These are phyloP conservation scores for Parmales sp. DNA, from an alignment of 108 stramenopile species.

Conservation along the genomic window DNA sequence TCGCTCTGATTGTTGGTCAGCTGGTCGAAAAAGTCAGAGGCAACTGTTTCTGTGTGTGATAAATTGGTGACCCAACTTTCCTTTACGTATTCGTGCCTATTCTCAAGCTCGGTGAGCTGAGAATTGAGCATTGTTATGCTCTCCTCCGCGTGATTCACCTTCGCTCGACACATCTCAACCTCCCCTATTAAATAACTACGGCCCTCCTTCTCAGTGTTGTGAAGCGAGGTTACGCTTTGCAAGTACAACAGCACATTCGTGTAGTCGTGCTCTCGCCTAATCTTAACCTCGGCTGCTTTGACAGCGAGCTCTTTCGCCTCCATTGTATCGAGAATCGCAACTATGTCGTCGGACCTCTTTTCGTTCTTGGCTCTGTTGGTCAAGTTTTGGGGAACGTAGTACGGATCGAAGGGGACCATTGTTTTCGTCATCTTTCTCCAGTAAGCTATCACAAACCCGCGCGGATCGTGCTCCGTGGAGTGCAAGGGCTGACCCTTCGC, in stretches of 20 bases:
- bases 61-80: neutral
- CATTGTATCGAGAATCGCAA: conserved; percentile 1
- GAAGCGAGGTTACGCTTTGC: neutral
- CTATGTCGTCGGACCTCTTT: neutral
- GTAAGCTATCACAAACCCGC: conserved; percentile 8
- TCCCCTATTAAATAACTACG: conserved; percentile 10
- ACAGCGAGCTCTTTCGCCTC: neutral
- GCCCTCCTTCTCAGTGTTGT: conserved; percentile 1
- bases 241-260: conserved; percentile 8
- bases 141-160: conserved; percentile 7
- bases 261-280: conserved; percentile 10
- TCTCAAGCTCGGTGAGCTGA: conserved; percentile 6
- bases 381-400: neutral
- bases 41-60: neutral
- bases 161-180: conserved; percentile 5
- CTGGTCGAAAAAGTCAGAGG: neutral
- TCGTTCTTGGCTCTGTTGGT: neutral
- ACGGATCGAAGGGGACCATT: conserved; percentile 9
- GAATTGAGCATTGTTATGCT: neutral
- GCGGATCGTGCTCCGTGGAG: conserved; percentile 7
- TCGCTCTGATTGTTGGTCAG: neutral
- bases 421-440: conserved; percentile 12
- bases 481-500: conserved; percentile 8
- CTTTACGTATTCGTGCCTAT: conserved; percentile 6
- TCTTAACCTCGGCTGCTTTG: neutral